phyloP scores from a whole-genome alignment of 192 early-diverging fungal genomes.

The Umbelopsis sp. region DNA sequence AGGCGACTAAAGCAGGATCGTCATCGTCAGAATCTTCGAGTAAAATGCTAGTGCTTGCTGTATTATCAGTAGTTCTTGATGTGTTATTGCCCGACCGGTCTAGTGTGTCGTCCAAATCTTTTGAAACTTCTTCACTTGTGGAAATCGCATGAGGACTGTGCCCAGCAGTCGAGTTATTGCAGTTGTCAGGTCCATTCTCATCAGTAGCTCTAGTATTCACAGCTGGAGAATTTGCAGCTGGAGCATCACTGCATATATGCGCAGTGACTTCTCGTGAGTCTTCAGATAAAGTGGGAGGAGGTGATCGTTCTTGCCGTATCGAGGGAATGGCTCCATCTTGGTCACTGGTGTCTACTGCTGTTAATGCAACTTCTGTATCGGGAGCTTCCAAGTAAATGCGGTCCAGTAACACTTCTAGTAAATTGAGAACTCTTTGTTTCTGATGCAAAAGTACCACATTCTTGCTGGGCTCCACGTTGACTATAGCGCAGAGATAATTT shows the following conservation, averaged over 20 bases:
- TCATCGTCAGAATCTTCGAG: neutral
- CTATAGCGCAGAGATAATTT: conserved; percentile 1
- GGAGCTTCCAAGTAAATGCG: conserved; percentile 4
- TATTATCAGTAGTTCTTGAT: neutral
- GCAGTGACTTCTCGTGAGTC: too few species aligned
- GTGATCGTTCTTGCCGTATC: too few species aligned
- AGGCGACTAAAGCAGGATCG: neutral
- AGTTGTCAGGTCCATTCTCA: too few species aligned
- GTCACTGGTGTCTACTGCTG: too few species aligned
- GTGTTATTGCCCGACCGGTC: neutral
- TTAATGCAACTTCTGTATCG: neutral
- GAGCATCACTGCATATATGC: too few species aligned
- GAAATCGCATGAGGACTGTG: too few species aligned
- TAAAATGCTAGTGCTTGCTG: neutral
- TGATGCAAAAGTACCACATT: conserved; percentile 36
- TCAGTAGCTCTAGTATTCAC: too few species aligned
- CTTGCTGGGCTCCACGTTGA: conserved; percentile 46
- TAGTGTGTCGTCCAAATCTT: neutral
- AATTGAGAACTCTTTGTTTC: conserved; percentile 21
- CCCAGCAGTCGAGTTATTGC: too few species aligned
- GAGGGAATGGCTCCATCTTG: neutral
- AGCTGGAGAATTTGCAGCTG: too few species aligned
- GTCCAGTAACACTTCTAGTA: conserved; percentile 25
- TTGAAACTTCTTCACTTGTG: neutral
- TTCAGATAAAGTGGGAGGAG: neutral